Conservation (phyloP, 768 basidiomycete genomes). For the Boletus speciosus region DNA sequence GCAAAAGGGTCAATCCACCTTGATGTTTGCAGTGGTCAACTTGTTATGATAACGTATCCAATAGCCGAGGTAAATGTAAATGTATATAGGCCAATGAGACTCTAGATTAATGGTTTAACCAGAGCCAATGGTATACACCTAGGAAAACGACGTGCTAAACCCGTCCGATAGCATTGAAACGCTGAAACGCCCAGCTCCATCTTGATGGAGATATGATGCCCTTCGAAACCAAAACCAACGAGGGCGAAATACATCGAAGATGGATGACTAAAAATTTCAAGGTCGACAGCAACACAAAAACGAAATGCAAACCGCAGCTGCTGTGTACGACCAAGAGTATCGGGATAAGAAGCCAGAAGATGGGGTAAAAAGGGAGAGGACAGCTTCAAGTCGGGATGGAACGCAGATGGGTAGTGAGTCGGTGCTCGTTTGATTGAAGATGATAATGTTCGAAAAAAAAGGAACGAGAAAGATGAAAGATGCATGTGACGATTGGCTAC, state of each 20-base stretch:
- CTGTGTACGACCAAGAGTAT: conserved; percentile 1
- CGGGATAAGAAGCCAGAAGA: not conserved
- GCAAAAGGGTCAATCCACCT: not conserved
- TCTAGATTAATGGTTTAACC: not conserved
- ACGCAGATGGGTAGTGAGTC: conserved; percentile 1
- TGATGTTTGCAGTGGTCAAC: not conserved
- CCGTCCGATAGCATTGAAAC: conserved; percentile 6
- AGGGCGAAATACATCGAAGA: conserved; percentile 6
- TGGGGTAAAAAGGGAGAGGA: conserved; percentile 17
- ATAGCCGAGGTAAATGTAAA: not conserved
- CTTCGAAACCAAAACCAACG: conserved; percentile 2
- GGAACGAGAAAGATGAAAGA: conserved; percentile 11
- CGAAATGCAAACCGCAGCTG: not conserved
- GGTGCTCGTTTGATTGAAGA: not conserved
- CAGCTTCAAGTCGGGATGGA: conserved; percentile 6
- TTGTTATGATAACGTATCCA: not conserved
- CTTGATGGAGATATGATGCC: conserved; percentile 12
- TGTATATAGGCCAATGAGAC: not conserved
- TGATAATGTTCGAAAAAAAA: conserved; percentile 1
- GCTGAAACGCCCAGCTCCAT: conserved; percentile 21
- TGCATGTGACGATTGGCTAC: conserved; percentile 31
- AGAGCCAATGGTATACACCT: conserved; percentile 1
- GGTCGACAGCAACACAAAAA: not conserved
- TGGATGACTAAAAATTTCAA: not conserved
- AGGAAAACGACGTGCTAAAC: conserved; percentile 2